phyloP scores from a whole-genome alignment of 2,329 filamentous ascomycete species.

The Colletotrichum truncatum region DNA sequence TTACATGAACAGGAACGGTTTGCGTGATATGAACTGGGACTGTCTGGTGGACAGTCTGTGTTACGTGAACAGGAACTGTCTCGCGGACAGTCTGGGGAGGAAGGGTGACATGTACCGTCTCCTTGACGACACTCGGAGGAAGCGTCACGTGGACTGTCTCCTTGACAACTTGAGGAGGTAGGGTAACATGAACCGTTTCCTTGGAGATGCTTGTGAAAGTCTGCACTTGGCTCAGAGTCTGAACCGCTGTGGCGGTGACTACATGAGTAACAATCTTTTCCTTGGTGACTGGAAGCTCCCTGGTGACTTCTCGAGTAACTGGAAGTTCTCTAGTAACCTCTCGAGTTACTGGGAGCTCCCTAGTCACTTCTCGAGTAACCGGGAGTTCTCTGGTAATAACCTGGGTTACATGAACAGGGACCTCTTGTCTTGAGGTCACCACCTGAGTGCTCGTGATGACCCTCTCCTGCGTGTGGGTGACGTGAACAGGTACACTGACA shows the following conservation, averaged over 20 bases:
- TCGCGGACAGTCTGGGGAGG: constrained; percentile 5
- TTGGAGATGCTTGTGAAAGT: too few species aligned
- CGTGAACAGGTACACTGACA: neutral
- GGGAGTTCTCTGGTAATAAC: neutral
- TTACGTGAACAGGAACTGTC: constrained; percentile 5
- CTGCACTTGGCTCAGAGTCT: constrained; percentile 12
- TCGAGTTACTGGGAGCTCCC: neutral
- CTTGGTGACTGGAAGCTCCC: too few species aligned
- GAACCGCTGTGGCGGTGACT: neutral
- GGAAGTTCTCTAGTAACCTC: constrained; percentile 1
- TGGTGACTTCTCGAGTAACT: too few species aligned
- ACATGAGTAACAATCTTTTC: neutral
- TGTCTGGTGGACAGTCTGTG: neutral
- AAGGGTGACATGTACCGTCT: constrained; percentile 14
- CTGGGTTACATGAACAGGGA: neutral
- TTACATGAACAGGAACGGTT: neutral
- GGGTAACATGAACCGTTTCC: too few species aligned
- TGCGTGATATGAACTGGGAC: neutral
- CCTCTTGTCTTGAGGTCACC: constrained; percentile 1
- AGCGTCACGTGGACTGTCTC: constrained; percentile 15
- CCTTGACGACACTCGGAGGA: constrained; percentile 9
- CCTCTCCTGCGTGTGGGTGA: constrained; percentile 7
- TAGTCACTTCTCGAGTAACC: neutral
- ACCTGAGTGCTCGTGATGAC: constrained; percentile 2
- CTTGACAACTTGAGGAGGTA: neutral